Percentiles rank a stretch among this genome's conserved stretches.
Evolutionary conservation across 352 stramenopile species (phyloP).

Genomic region (Globisporangium middletonii): DNA sequence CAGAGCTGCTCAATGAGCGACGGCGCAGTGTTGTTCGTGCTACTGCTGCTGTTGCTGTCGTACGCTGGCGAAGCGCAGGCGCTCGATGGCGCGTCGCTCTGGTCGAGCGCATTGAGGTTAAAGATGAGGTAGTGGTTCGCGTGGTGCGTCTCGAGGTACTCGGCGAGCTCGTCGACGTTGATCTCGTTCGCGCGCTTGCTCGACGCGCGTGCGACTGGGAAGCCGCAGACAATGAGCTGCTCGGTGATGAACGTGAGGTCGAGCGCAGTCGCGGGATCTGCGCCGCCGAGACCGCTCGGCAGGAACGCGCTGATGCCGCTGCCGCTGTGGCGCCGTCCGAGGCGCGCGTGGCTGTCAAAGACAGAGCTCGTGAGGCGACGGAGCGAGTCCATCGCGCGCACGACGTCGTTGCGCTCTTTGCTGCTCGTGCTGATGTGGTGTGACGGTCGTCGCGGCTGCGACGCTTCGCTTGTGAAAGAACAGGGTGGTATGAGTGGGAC

Average conservation of each 20-base stretch:
- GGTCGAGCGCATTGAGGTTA: slow-evolving; percentile 62
- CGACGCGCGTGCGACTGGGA: slow-evolving; percentile 42
- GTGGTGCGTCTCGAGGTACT: slow-evolving; percentile 51
- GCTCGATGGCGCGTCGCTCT: slow-evolving; percentile 10
- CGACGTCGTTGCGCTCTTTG: too few relatives aligned
- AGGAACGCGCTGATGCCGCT: slow-evolving; percentile 15
- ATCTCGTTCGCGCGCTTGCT: slow-evolving; percentile 70
- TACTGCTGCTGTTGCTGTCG: background rate
- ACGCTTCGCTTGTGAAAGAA: too few relatives aligned
- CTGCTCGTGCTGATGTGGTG: too few relatives aligned
- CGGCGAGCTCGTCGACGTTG: slow-evolving; percentile 63
- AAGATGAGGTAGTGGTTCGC: slow-evolving; percentile 70
- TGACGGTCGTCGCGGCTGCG: too few relatives aligned
- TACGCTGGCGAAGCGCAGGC: slow-evolving; percentile 1
- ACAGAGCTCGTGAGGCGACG: slow-evolving; percentile 68
- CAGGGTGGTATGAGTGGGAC: too few relatives aligned
- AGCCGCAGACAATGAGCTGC: slow-evolving; percentile 54
- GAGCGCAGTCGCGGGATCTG: slow-evolving; percentile 25
- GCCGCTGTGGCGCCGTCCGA: slow-evolving; percentile 29
- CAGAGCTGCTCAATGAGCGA: slow-evolving; percentile 13
- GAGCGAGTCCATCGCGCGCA: slow-evolving; percentile 58
- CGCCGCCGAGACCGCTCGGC: slow-evolving; percentile 12
- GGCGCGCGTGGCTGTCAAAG: slow-evolving; percentile 35
- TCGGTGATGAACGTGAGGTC: slow-evolving; percentile 73
- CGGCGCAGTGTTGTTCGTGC: background rate